A percentile compares a stretch with the other conserved stretches of the same genome.
Evolutionary conservation across 1,284 basidiomycete genomes (phyloP).

Genomic region (Sporisorium graminicola): DNA sequence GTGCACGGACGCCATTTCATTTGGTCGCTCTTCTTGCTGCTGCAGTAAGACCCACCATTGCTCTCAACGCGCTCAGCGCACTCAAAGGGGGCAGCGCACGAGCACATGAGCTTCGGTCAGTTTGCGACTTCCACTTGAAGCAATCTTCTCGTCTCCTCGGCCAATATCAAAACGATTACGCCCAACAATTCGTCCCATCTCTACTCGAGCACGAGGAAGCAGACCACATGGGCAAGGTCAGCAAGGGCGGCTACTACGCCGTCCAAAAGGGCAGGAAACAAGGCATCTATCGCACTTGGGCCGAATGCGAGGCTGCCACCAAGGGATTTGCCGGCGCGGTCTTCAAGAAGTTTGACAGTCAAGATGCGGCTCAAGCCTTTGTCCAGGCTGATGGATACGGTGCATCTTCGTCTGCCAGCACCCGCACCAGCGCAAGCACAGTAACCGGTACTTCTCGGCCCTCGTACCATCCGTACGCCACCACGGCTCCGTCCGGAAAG

Average conservation of each 20-base stretch:
- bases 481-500: neutral
- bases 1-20: slow-evolving; percentile 24
- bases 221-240: slow-evolving; percentile 25
- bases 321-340: slow-evolving; percentile 75
- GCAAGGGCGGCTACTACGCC: slow-evolving; percentile 48
- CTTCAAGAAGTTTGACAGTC: slow-evolving; percentile 77
- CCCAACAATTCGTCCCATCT: slow-evolving; percentile 2
- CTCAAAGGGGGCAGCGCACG: neutral
- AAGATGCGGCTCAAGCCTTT: slow-evolving; percentile 72
- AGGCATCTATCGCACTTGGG: slow-evolving; percentile 66
- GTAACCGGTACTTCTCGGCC: neutral
- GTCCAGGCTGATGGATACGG: slow-evolving; percentile 24
- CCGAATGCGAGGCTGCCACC: slow-evolving; percentile 76
- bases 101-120: neutral
- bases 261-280: slow-evolving; percentile 58
- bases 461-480: slow-evolving; percentile 9
- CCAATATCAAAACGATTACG: slow-evolving; percentile 4
- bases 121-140: neutral
- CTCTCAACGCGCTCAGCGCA: slow-evolving; percentile 2
- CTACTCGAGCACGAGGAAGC: neutral
- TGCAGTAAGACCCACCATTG: neutral
- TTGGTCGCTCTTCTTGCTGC: neutral
- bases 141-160: neutral
- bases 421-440: neutral
- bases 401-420: too few species aligned